Base-by-base conservation (phyloP, 352 stramenopile species). In the Pythium oligandrum region DNA sequence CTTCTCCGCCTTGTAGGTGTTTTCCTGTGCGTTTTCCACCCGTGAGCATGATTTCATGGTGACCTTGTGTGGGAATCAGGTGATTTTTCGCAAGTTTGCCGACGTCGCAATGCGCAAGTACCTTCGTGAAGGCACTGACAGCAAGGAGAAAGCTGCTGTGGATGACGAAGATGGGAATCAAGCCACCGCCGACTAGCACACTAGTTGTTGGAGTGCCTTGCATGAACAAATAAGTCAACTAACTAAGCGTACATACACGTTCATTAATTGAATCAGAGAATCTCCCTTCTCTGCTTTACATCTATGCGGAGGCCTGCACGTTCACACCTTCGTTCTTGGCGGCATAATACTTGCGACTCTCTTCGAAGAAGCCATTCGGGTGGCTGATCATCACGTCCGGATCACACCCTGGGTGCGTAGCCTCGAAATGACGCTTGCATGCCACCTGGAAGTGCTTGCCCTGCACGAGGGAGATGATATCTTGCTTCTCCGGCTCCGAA, bases 301-400 rank as follows among this genome's bases (percentile, higher is more conserved):
- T 51, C 53, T 62, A 62, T 9, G 47, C 59, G 3, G 58, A 57
- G 3, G 73, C 63, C 48, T 64, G 59, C 7, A 84, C 71, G 6
- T 83, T 86, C 33, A 87, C 68, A 31, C 70, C 70, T 51, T 82
- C 82, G 44, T 79, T 87, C 69, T 93, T 96, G 43, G 76, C 70
- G 6, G 81, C 88, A 58, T 96, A 86, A 64, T 97, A 98, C 50
- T 95, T 90, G 52, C 95, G 87, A 66, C 85, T 98, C 35, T 98
- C 93, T 51, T 97, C 87, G 58, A 98, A 99, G 86, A 93, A 99
- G 38, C 89, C 92, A 69, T 99, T 99, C 11, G 97, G 97, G 77
- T 99, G 97, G 73, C 99, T 99, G 40, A 98, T 95, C 51, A 99
- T 95, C 37, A 96, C 85, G 53, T 97, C 90, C 9, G 73, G 66